These are phyloP conservation scores for Wallacemonas collosoma DNA, from an alignment of 208 protist genomes.

Conservation along the genomic window DNA sequence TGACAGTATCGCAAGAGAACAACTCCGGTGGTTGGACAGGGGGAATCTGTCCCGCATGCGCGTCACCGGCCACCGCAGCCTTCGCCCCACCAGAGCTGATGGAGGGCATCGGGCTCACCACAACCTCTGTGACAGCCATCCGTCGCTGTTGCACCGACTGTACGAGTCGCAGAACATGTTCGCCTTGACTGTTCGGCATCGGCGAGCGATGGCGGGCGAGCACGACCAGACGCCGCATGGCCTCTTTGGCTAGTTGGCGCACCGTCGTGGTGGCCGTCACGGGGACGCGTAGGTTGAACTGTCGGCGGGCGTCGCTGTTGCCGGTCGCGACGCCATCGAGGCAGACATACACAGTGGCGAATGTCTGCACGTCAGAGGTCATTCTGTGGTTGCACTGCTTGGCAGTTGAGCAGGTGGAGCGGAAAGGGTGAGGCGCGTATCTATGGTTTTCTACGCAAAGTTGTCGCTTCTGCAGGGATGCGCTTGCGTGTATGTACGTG, in stretches of 20 bases:
- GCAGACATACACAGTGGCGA: conserved; percentile 4
- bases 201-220: conserved; percentile 2
- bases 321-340: not conserved
- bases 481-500: not conserved
- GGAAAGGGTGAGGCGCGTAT: not conserved
- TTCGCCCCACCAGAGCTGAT: not conserved
- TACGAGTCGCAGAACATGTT: not conserved
- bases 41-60: not conserved
- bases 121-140: conserved; percentile 24
- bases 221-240: conserved; percentile 43
- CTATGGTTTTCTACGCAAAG: not conserved
- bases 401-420: no score
- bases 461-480: not conserved
- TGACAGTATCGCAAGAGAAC: conserved; percentile 22
- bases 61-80: no score
- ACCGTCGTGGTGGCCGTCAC: conserved; percentile 37
- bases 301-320: not conserved
- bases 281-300: conserved; percentile 32
- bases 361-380: not conserved
- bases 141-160: not conserved
- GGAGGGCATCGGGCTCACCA: conserved; percentile 17
- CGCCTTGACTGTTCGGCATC: not conserved
- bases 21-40: not conserved
- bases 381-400: no score
- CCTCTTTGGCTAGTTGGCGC: conserved; percentile 51